Conservation (phyloP, 164 flowering plant species). For the Piper longum region DNA sequence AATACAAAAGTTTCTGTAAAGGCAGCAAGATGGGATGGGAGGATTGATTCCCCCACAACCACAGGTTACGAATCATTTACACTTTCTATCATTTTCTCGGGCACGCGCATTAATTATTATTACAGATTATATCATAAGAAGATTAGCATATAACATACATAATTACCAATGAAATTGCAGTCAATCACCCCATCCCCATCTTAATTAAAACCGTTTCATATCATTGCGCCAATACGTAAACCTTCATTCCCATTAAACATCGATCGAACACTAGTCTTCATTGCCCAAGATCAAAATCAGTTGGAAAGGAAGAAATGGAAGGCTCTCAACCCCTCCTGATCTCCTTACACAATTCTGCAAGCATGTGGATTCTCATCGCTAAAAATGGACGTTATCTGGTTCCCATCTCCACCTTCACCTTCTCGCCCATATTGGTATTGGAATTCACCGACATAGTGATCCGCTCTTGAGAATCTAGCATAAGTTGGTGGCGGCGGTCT, state of each 20-base stretch:
- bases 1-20: no score
- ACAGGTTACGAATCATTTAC: conserved; percentile 3
- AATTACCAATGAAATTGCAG: neutral
- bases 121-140: no score
- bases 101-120: no score
- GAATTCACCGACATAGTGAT: conserved; percentile 33
- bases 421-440: conserved; percentile 9
- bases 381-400: conserved; percentile 51
- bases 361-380: conserved; percentile 97
- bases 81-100: neutral
- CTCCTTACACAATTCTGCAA: conserved; percentile 32
- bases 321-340: neutral
- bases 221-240: neutral
- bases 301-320: neutral
- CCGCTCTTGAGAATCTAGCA: conserved; percentile 15
- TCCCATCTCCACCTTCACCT: conserved; percentile 27
- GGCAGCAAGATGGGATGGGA: conserved; percentile 15
- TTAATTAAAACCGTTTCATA: neutral
- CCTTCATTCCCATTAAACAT: neutral
- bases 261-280: neutral
- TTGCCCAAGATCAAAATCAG: neutral
- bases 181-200: neutral
- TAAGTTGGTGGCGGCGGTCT: conserved; percentile 27
- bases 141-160: neutral
- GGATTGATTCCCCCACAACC: conserved; percentile 23